Evolutionary conservation across 805 yeast species (phyloP), one percentile per base, ranked within the genome.

Genomic region (Nakazawaea holstii): DNA sequence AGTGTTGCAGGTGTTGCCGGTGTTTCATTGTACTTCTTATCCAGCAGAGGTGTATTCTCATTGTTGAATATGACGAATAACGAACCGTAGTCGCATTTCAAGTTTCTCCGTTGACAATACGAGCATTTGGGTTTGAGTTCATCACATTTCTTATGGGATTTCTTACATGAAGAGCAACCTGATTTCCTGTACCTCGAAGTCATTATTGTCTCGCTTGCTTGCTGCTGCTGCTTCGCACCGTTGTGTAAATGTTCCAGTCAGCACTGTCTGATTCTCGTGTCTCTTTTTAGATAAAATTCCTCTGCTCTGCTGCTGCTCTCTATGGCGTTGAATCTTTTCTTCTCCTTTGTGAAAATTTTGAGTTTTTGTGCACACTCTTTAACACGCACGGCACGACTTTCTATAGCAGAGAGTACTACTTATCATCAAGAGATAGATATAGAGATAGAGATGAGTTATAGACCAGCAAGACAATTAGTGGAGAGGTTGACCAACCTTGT

Each of bases 111-210:
- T n/a, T 14, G 43, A 42, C 49, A 47, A 10, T 39, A 13, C 9
- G 45, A 37, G 26, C 49, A 47, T 35, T 8, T 15, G 8, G 49
- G 49, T 42, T 32, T 47, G n/a, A 32, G 26, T 36, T 47, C 49
- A 43, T 47, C 49, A 33, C 49, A 47, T 31, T 42, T 41, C 30
- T 42, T 47, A 15, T 42, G 49, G 10, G 40, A 28, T 29, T 41
- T 41, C 35, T 42, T 41, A 33, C 49, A 47, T 13, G 43, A 36
- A 8, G 35, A 9, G 32, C 49, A 47, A 6, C 49, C 49, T 15
- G 49, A 37, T 26, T 47, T 47, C 32, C 49, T 35, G 28, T 46
- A 46, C 26, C 28, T 14, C 8, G 39, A 15, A 27, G 35, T 32
- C 44, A 41, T 40, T 9, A 14, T 15, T 4, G n/a, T n/a, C n/a